These are phyloP conservation scores for Ganoderma meredithae DNA, from an alignment of 1,284 basidiomycete genomes.

Conservation along the genomic window DNA sequence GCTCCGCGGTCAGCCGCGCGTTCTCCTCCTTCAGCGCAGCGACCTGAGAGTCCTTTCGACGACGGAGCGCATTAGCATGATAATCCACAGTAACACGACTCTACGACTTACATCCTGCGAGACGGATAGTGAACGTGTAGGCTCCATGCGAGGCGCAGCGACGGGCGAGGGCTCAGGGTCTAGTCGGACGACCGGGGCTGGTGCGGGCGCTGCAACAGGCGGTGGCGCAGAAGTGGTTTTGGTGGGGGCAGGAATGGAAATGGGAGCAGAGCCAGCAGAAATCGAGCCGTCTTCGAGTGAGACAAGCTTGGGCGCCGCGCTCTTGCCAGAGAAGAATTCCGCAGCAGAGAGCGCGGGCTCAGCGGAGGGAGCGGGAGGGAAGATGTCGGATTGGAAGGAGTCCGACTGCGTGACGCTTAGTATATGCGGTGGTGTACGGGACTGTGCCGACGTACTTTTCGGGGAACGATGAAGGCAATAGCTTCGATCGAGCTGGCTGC, in stretches of 20 bases:
- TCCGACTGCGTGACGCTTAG: conserved; percentile 62
- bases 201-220: conserved; percentile 41
- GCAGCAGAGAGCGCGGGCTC: conserved; percentile 83
- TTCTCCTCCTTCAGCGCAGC: conserved; percentile 63
- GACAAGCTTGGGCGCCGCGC: conserved; percentile 73
- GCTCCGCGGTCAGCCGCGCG: conserved; percentile 62
- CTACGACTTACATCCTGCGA: conserved; percentile 29
- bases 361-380: conserved; percentile 86
- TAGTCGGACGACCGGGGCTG: conserved; percentile 34
- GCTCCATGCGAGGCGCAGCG: conserved; percentile 32
- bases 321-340: conserved; percentile 91
- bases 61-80: background rate
- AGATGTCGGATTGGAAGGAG: conserved; percentile 94
- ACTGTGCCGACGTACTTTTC: conserved; percentile 67
- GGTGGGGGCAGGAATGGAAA: conserved; percentile 37
- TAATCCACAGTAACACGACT: background rate
- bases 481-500: conserved; percentile 82
- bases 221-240: conserved; percentile 46
- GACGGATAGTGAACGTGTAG: conserved; percentile 26
- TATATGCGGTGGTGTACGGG: background rate
- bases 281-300: conserved; percentile 66
- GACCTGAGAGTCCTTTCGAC: conserved; percentile 33
- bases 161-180: conserved; percentile 35
- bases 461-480: conserved; percentile 92
- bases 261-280: conserved; percentile 39